Evolutionary conservation across 495 filamentous ascomycete genomes (phyloP), one percentile per base, ranked within the genome.

Genomic region (Xanthoparmelia taractica): DNA sequence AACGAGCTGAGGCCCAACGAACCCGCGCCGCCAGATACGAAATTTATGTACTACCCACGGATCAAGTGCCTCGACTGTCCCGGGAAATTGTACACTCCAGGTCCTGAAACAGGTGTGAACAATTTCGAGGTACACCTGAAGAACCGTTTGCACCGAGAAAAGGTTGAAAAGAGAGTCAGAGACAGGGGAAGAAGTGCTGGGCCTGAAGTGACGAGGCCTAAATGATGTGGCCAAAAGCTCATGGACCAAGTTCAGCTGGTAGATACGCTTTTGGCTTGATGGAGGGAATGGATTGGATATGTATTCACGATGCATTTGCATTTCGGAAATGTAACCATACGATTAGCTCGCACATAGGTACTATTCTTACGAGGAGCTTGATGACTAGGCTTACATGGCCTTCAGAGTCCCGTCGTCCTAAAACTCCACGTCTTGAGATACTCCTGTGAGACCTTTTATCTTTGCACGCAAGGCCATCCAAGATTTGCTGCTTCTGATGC

Each of bases 1-100:
- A 77, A 79, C 52, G 74, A n/a, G n/a, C n/a, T n/a, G n/a, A n/a
- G 81, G 57, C 73, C 75, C 23, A 77, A 79, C 50, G 74, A 80
- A 29, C 73, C 82, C 6, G 64, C 75, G 11, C 78, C 84, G 8
- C 69, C 78, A 10, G 72, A 81, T 66, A 73, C 88, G 64, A 87
- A 88, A 73, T 88, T 84, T 50, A 83, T 87, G 73, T 95, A 84
- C 65, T 78, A 95, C 45, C 91, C 94, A 1, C 82, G 94, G 36
- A 96, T 97, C 60, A 81, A 87, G 40, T 98, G 94, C 70, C 82
- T 84, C 48, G 94, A 97, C 71, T 97, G 94, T 74, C 89, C 93
- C 3, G 90, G 91, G 40, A 97, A 96, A 72, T 76, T 96, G 37
- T 98, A 98, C 72, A 96, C 88, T 0, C 87, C 91, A 2, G 88